Evolutionary conservation across 2,329 filamentous ascomycete genomes (phyloP).

Genomic region (Hypoxylon sp.): DNA sequence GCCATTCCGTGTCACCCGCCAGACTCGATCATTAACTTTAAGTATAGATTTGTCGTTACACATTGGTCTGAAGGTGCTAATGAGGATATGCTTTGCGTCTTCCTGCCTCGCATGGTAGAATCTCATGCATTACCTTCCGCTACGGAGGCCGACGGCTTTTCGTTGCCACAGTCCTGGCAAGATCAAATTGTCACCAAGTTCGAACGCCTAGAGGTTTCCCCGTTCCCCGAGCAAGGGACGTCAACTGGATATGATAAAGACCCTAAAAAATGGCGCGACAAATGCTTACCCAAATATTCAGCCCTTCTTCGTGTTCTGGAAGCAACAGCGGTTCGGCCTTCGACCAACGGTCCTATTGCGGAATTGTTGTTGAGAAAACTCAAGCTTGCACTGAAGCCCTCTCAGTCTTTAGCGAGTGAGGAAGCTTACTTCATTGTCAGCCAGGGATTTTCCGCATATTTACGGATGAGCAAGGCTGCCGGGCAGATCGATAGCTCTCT

Average conservation of each 20-base stretch:
- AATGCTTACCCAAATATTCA: slow-evolving; percentile 77
- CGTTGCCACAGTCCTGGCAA: slow-evolving; percentile 78
- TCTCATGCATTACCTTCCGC: slow-evolving; percentile 68
- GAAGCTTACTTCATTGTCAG: slow-evolving; percentile 81
- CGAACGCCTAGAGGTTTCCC: slow-evolving; percentile 73
- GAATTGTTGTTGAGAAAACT: slow-evolving; percentile 76
- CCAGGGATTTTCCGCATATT: slow-evolving; percentile 80
- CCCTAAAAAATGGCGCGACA: slow-evolving; percentile 72
- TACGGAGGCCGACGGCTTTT: slow-evolving; percentile 67
- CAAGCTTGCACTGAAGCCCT: slow-evolving; percentile 74
- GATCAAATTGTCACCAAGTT: slow-evolving; percentile 80
- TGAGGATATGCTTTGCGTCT: slow-evolving; percentile 77
- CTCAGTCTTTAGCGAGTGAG: slow-evolving; percentile 70
- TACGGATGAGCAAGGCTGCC: slow-evolving; percentile 74
- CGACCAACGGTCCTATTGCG: slow-evolving; percentile 75
- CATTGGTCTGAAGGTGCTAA: slow-evolving; percentile 78
- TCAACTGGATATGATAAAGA: slow-evolving; percentile 68
- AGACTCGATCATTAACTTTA: slow-evolving; percentile 47
- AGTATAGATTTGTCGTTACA: slow-evolving; percentile 76
- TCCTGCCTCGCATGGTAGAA: slow-evolving; percentile 76
- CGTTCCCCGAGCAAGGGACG: slow-evolving; percentile 74
- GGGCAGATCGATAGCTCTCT: slow-evolving; percentile 71
- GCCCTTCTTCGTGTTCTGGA: slow-evolving; percentile 75
- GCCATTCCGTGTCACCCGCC: slow-evolving; percentile 34
- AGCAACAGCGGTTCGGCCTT: slow-evolving; percentile 74